These are phyloP conservation scores for Cyathus striatus DNA, from an alignment of 768 basidiomycete species.

Conservation along the genomic window DNA sequence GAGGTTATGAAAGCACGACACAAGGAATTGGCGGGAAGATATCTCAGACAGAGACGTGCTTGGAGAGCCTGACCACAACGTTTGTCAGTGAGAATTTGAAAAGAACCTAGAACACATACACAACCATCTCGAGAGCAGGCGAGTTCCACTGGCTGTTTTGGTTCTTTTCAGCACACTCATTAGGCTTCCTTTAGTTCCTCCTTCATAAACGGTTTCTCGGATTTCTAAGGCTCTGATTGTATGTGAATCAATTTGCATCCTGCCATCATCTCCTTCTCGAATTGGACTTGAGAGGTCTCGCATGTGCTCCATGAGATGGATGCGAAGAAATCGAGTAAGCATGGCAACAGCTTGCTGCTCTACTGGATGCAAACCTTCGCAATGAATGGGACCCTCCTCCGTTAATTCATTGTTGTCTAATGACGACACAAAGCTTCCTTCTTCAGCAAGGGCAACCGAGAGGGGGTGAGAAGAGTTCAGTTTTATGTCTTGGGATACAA, in stretches of 20 bases:
- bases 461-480: conserved; percentile 38
- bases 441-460: conserved; percentile 44
- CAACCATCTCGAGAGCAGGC: conserved; percentile 71
- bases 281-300: conserved; percentile 55
- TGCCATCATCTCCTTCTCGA: conserved; percentile 44
- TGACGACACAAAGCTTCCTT: conserved; percentile 52
- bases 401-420: no score
- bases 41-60: conserved; percentile 75
- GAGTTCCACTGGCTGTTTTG: conserved; percentile 69
- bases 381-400: no score
- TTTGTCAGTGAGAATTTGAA: conserved; percentile 13
- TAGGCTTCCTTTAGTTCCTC: conserved; percentile 68
- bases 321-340: conserved; percentile 59
- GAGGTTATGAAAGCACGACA: conserved; percentile 60
- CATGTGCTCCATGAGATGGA: conserved; percentile 75
- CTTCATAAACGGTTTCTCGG: conserved; percentile 67
- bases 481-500: conserved; percentile 47
- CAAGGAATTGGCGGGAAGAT: conserved; percentile 68
- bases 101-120: conserved; percentile 53
- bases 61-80: conserved; percentile 60
- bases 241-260: conserved; percentile 89
- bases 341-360: conserved; percentile 58
- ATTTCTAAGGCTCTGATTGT: conserved; percentile 89
- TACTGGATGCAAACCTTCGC: no score
- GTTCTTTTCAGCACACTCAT: conserved; percentile 74